Evolutionary conservation across 2,329 filamentous ascomycete species (phyloP), one percentile per base, ranked within the genome.

Genomic region (Karstenula rhodostoma): DNA sequence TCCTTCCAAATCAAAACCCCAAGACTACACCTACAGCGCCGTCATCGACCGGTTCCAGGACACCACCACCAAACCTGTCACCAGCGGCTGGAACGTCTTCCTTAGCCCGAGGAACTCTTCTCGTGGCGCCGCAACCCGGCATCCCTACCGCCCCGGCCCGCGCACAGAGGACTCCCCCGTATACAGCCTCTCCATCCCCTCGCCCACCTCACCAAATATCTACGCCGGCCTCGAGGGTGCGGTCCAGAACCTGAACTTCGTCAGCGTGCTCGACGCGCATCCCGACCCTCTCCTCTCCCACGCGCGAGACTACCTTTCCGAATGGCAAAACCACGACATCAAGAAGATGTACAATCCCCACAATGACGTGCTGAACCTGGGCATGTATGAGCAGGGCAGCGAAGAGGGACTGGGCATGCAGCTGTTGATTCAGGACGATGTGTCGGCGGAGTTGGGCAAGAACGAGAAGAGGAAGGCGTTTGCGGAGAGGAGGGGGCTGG

Each of bases 141-240:
- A 64, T 42, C 59, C 69, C 43, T 65, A 65, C 40, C 64, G 63
- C 27, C 66, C 66, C 9, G 57, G 63, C 1, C 66, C 63, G 1
- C 55, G 55, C 50, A 47, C 25, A 19, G 65, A 70, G 44, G 61
- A 80, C 53, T 82, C 80, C 1, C 79, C 81, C 2, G 75, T 85
- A 10, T 85, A 85, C 69, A 79, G 78, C 9, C 74, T 85, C 8
- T 82, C 82, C 0, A 78, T 80, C 0, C 78, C 83, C 0, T 83
- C 81, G 0, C 58, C 78, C 1, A 74, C 65, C 13, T 83, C 81
- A 0, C 77, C 80, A 0, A 78, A 77, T 32, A 58, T 85, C 12
- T 85, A 81, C 58, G 82, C 81, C 4, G 83, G 83, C 2, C 70
- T 84, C 3, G 82, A 84, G 67, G 80, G 79, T 47, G 69, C 70